A percentile compares a stretch with the other conserved stretches of the same genome.
Conservation (phyloP, 441 rosid species). For the Jatropha multifida region DNA sequence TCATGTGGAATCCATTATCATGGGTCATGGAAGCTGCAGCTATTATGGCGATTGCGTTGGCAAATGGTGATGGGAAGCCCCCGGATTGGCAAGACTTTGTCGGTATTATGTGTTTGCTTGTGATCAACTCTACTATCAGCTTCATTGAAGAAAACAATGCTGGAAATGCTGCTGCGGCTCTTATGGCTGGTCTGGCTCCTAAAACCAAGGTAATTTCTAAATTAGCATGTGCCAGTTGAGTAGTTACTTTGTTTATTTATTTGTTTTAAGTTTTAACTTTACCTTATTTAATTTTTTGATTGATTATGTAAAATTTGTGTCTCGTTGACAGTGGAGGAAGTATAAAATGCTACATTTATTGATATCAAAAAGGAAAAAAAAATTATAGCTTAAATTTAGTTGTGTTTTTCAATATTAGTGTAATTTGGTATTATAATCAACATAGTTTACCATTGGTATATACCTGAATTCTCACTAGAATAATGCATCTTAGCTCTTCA, state of each 20-base stretch:
- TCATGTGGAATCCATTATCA: conserved; percentile 96
- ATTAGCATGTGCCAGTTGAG: background rate
- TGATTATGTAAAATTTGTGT: background rate
- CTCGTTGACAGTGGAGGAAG: background rate
- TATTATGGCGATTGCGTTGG: conserved; percentile 87
- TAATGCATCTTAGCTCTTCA: background rate
- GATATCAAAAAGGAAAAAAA: background rate
- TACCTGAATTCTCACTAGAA: background rate
- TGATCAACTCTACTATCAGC: conserved; percentile 91
- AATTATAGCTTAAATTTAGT: background rate
- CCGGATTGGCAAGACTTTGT: conserved; percentile 98
- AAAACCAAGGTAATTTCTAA: conserved; percentile 68
- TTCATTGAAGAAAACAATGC: conserved; percentile 95
- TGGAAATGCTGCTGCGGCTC: conserved; percentile 97
- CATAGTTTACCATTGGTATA: background rate
- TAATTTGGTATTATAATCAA: background rate
- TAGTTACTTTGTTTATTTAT: background rate
- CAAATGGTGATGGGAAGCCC: conserved; percentile 75
- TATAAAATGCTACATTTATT: background rate
- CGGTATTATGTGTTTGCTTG: conserved; percentile 74
- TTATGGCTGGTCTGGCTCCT: conserved; percentile 97
- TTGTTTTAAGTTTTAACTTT: background rate
- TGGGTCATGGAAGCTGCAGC: conserved; percentile 99
- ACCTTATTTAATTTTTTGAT: background rate
- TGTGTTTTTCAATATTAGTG: background rate